Conservation (phyloP, 2,329 filamentous ascomycete genomes). For the Cladorrhinum sp. region DNA sequence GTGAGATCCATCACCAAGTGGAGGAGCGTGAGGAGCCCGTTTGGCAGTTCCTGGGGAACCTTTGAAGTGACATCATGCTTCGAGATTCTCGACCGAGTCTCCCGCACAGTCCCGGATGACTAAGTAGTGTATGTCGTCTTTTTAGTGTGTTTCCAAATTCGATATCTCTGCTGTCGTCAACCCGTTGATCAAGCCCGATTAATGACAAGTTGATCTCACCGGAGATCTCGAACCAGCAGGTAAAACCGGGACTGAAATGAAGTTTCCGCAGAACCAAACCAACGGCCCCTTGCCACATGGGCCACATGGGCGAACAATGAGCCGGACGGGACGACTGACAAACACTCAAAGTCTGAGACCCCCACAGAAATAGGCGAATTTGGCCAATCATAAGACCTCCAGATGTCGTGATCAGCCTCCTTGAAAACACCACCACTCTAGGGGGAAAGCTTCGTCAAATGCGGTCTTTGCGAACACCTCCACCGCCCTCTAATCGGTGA, state of each 20-base stretch:
- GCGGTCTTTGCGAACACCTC: constrained; percentile 19
- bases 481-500: constrained; percentile 5
- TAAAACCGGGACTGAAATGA: background rate
- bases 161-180: background rate
- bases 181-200: background rate
- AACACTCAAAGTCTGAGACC: constrained; percentile 12
- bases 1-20: background rate
- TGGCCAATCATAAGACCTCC: constrained; percentile 24
- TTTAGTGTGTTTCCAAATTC: background rate
- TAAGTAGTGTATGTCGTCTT: background rate
- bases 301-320: constrained; percentile 3
- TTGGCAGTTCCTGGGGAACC: constrained; percentile 7
- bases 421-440: constrained; percentile 28
- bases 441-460: constrained; percentile 19
- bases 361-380: constrained; percentile 20
- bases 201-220: background rate
- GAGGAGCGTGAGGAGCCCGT: constrained; percentile 1
- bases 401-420: constrained; percentile 30
- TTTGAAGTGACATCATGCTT: constrained; percentile 7
- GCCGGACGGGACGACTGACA: background rate
- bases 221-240: background rate
- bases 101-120: constrained; percentile 1
- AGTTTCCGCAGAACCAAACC: background rate
- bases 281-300: constrained; percentile 16
- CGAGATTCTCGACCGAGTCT: background rate